These are phyloP conservation scores for Talaromyces trachyspermus DNA, from an alignment of 495 filamentous ascomycete species.

Conservation along the genomic window DNA sequence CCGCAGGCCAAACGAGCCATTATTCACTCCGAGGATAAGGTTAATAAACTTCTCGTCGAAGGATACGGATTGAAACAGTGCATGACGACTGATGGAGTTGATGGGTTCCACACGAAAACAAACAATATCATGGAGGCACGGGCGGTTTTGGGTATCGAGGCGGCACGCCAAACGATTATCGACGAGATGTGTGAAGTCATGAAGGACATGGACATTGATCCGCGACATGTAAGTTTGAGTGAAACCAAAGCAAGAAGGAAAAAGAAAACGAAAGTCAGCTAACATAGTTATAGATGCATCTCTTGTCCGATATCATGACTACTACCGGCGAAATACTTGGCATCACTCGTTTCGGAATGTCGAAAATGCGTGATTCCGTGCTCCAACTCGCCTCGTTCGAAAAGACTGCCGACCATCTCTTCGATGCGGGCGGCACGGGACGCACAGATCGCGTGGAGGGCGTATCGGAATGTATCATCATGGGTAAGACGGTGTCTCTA, in stretches of 20 bases:
- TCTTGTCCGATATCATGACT: constrained; percentile 98
- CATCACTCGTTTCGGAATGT: constrained; percentile 91
- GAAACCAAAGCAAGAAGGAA: not conserved
- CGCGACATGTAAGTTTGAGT: constrained; percentile 53
- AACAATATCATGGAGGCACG: constrained; percentile 89
- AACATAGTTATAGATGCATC: constrained; percentile 55
- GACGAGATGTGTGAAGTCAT: constrained; percentile 76
- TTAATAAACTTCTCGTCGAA: constrained; percentile 75
- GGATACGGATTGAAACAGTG: constrained; percentile 84
- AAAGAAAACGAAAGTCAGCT: no score
- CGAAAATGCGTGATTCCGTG: constrained; percentile 94
- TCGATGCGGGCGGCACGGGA: constrained; percentile 86
- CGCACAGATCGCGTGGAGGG: constrained; percentile 86
- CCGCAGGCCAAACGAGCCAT: constrained; percentile 80
- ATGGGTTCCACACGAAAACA: constrained; percentile 61
- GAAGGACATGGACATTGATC: constrained; percentile 91
- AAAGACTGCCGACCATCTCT: constrained; percentile 96
- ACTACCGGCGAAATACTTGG: constrained; percentile 97
- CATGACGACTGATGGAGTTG: constrained; percentile 85
- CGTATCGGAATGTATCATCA: constrained; percentile 95
- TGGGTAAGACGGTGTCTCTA: constrained; percentile 86
- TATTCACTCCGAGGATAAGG: constrained; percentile 65
- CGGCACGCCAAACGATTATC: constrained; percentile 77
- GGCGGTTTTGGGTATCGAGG: constrained; percentile 95
- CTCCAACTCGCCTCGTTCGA: constrained; percentile 95